These are phyloP conservation scores for Alliaria petiolata DNA, from an alignment of 345 rosid species.

Conservation along the genomic window DNA sequence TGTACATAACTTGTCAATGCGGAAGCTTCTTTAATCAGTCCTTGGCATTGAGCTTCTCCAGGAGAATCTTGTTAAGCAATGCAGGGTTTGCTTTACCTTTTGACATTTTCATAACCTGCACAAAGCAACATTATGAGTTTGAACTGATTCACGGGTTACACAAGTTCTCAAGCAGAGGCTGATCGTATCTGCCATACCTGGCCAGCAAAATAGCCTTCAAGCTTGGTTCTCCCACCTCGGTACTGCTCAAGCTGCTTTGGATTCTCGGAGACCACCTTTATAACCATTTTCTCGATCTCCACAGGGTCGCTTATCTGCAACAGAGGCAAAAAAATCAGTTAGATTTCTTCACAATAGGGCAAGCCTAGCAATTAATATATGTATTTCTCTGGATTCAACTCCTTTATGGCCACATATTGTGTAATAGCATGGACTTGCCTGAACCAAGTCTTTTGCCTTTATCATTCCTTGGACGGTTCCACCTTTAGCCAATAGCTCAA, in stretches of 20 bases:
- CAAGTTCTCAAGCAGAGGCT: background rate
- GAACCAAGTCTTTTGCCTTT: constrained; percentile 79
- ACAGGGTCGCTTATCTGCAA: constrained; percentile 70
- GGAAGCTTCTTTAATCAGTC: constrained; percentile 35
- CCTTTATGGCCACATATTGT: background rate
- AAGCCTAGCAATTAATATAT: too few relatives aligned
- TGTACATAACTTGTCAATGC: background rate
- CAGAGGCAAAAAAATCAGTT: background rate
- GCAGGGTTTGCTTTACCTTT: constrained; percentile 93
- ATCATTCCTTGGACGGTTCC: constrained; percentile 89
- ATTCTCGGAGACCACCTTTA: constrained; percentile 64
- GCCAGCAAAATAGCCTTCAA: constrained; percentile 89
- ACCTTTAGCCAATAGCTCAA: constrained; percentile 86
- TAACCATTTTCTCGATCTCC: constrained; percentile 79
- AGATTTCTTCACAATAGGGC: too few relatives aligned
- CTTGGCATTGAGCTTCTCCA: constrained; percentile 61
- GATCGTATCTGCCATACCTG: constrained; percentile 45
- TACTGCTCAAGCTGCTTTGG: constrained; percentile 88
- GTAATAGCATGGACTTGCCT: constrained; percentile 52
- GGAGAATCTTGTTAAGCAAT: constrained; percentile 72
- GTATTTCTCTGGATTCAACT: background rate
- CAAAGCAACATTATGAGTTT: background rate
- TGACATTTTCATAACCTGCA: constrained; percentile 88
- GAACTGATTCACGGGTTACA: background rate
- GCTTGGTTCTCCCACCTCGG: constrained; percentile 79